A percentile compares a stretch with the other conserved stretches of the same genome.
Conservation (phyloP, 1,139 yeast genomes). For the Lodderomyces parapsilosis region DNA sequence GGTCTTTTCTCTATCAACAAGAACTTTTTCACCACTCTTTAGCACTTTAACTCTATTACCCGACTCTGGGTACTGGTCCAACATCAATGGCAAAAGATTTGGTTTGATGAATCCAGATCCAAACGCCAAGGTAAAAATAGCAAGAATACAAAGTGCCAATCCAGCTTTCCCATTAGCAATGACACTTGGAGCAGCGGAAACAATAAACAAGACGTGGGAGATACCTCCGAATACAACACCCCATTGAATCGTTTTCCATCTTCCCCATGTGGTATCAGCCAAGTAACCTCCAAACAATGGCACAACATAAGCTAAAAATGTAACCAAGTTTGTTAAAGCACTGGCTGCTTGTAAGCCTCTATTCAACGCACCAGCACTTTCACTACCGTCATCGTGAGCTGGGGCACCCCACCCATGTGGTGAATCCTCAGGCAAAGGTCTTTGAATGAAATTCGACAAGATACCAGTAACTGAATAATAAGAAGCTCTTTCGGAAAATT, state of each 20-base stretch:
- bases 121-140: slow-evolving; percentile 37
- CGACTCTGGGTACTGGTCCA: slow-evolving; percentile 53
- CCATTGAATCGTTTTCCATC: slow-evolving; percentile 40
- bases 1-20: slow-evolving; percentile 70
- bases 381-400: slow-evolving; percentile 48
- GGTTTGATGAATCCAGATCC: slow-evolving; percentile 55
- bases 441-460: slow-evolving; percentile 43
- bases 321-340: slow-evolving; percentile 37
- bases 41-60: slow-evolving; percentile 58
- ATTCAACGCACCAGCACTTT: slow-evolving; percentile 43
- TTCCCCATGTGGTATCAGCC: slow-evolving; percentile 43
- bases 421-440: slow-evolving; percentile 52
- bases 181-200: slow-evolving; percentile 41
- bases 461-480: slow-evolving; percentile 45
- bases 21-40: slow-evolving; percentile 63
- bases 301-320: slow-evolving; percentile 42
- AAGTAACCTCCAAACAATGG: slow-evolving; percentile 46
- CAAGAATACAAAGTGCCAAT: slow-evolving; percentile 33
- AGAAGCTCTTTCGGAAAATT: slow-evolving; percentile 48
- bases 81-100: slow-evolving; percentile 47
- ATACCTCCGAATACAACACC: slow-evolving; percentile 40
- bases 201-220: slow-evolving; percentile 37
- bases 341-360: slow-evolving; percentile 41
- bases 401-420: slow-evolving; percentile 40
- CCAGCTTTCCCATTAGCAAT: slow-evolving; percentile 33